Conservation (phyloP, 257 asterid genomes). For the Solanum medicagineum region DNA sequence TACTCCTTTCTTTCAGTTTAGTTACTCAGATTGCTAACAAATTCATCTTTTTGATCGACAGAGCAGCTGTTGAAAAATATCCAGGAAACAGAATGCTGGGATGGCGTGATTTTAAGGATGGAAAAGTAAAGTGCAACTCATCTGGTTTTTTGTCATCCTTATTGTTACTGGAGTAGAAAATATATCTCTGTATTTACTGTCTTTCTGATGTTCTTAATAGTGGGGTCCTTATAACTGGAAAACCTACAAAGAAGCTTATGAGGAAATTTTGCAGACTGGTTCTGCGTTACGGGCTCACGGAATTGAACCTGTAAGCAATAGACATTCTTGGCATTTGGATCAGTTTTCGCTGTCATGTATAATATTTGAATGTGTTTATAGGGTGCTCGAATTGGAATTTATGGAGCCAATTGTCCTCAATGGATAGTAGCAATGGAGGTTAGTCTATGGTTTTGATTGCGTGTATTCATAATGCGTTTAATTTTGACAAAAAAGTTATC, state of each 20-base stretch:
- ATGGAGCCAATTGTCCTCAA: conserved; percentile 91
- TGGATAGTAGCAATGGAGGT: conserved; percentile 99
- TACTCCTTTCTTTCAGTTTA: neutral
- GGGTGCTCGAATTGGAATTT: conserved; percentile 86
- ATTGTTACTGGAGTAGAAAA: neutral
- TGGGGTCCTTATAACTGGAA: conserved; percentile 90
- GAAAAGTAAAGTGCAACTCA: conserved; percentile 28
- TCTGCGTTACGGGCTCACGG: conserved; percentile 76
- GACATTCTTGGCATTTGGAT: neutral
- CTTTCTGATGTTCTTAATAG: conserved; percentile 16
- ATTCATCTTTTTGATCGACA: conserved; percentile 14
- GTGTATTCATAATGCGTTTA: neutral
- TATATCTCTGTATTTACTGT: neutral
- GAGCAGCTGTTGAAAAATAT: conserved; percentile 51
- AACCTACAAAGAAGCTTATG: conserved; percentile 64
- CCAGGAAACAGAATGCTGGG: conserved; percentile 83
- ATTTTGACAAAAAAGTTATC: neutral
- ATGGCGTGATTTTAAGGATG: conserved; percentile 53
- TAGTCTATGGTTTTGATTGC: neutral
- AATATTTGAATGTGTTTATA: neutral
- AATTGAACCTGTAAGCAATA: conserved; percentile 54
- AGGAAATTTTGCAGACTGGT: conserved; percentile 51
- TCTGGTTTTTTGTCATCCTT: neutral
- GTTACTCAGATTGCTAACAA: neutral
- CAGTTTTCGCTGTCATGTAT: neutral